phyloP scores from a whole-genome alignment of 2,329 filamentous ascomycete species.

The Scolecobasidium constrictum region DNA sequence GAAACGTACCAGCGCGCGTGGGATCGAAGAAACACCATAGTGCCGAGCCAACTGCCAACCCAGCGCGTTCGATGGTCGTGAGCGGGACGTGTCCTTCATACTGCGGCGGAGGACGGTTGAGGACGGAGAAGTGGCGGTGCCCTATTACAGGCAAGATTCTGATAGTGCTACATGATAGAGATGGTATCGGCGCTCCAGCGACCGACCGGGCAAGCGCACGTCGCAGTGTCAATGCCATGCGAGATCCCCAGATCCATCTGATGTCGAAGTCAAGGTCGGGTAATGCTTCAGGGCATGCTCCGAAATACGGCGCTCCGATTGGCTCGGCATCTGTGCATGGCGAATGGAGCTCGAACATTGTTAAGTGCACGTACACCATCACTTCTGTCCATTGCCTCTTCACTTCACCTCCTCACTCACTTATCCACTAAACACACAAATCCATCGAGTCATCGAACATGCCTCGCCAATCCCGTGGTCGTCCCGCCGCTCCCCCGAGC shows the following conservation, averaged over 20 bases:
- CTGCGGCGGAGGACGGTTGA: constrained; percentile 74
- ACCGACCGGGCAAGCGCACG: background rate
- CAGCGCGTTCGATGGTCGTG: constrained; percentile 62
- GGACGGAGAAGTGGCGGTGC: constrained; percentile 58
- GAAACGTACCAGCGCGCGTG: constrained; percentile 57
- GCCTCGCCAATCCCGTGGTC: constrained; percentile 38
- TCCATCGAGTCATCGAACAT: constrained; percentile 25
- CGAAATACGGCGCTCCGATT: background rate
- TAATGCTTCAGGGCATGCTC: too few species aligned
- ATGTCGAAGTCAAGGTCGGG: too few species aligned
- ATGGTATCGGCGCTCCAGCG: background rate
- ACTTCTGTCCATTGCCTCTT: too few species aligned
- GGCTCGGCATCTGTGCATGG: too few species aligned
- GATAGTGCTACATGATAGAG: background rate
- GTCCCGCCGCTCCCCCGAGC: constrained; percentile 26
- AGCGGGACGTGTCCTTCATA: constrained; percentile 91
- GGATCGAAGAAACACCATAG: constrained; percentile 58
- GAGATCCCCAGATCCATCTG: too few species aligned
- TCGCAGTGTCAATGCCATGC: too few species aligned
- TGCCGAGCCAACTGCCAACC: constrained; percentile 54
- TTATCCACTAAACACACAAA: too few species aligned
- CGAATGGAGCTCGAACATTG: too few species aligned
- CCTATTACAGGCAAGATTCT: constrained; percentile 11
- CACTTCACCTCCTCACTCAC: too few species aligned
- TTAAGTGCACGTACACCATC: too few species aligned